Percentiles rank a stretch among this genome's conserved stretches.
Conservation (phyloP, 306 rosid genomes). For the Vicia sativa region DNA sequence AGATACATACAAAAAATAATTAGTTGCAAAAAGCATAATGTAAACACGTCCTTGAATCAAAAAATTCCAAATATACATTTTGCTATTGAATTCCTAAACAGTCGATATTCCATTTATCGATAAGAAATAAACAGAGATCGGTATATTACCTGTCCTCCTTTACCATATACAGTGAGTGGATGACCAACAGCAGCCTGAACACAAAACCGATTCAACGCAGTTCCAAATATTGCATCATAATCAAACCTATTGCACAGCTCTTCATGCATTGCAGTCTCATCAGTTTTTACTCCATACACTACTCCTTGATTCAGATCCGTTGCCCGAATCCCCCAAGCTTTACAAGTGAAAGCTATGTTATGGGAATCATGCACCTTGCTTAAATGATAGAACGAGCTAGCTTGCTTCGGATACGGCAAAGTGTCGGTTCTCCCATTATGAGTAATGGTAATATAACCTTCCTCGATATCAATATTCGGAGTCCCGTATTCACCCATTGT, state of each 20-base stretch:
- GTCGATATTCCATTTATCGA: slow-evolving; percentile 24
- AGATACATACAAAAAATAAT: slow-evolving; percentile 14
- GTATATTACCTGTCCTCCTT: slow-evolving; percentile 94
- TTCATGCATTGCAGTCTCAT: slow-evolving; percentile 87
- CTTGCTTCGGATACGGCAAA: slow-evolving; percentile 95
- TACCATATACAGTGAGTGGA: slow-evolving; percentile 97
- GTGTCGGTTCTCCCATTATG: slow-evolving; percentile 97
- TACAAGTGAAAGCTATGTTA: slow-evolving; percentile 97
- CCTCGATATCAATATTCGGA: slow-evolving; percentile 96
- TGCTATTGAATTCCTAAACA: background rate
- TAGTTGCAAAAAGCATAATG: slow-evolving; percentile 27
- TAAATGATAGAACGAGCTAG: slow-evolving; percentile 94
- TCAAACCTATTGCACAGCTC: slow-evolving; percentile 80
- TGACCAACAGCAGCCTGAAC: slow-evolving; percentile 98
- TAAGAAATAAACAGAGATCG: slow-evolving; percentile 8
- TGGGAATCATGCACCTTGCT: slow-evolving; percentile 97
- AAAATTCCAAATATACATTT: background rate
- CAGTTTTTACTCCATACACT: slow-evolving; percentile 85
- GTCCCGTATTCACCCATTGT: slow-evolving; percentile 99
- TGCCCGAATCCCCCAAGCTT: slow-evolving; percentile 98
- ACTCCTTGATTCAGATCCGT: slow-evolving; percentile 98
- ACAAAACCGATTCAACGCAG: slow-evolving; percentile 94
- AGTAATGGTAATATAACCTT: slow-evolving; percentile 90
- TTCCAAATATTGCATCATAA: slow-evolving; percentile 93
- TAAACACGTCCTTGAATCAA: slow-evolving; percentile 4